These are phyloP conservation scores for Acacia pycnantha DNA, from an alignment of 331 rosid species.

Conservation along the genomic window DNA sequence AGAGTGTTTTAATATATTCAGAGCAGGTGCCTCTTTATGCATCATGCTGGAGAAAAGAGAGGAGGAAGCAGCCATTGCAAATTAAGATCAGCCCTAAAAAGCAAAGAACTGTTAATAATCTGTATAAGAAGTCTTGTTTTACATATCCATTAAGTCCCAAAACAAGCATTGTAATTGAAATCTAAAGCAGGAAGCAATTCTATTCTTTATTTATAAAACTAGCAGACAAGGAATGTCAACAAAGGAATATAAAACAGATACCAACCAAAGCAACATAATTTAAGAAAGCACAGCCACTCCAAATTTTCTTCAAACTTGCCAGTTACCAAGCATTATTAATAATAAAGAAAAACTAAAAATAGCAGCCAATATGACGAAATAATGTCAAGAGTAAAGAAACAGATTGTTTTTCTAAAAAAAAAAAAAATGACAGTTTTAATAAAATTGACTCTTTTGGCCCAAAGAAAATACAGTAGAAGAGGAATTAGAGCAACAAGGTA, in stretches of 20 bases:
- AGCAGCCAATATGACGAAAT: not conserved
- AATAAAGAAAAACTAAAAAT: not conserved
- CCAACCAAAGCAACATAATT: not conserved
- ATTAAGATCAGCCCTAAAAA: slow-evolving; percentile 24
- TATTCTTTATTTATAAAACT: slow-evolving; percentile 2
- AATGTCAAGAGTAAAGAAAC: slow-evolving; percentile 2
- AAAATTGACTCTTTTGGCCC: not conserved
- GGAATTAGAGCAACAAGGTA: not conserved
- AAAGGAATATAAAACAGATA: not conserved
- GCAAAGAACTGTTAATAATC: slow-evolving; percentile 14
- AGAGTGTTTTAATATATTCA: slow-evolving; percentile 30
- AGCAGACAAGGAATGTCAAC: slow-evolving; percentile 17
- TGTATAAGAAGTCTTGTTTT: not conserved
- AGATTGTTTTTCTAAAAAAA: not conserved
- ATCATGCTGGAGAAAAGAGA: slow-evolving; percentile 45
- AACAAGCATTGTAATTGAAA: not conserved
- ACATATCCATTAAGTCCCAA: not conserved
- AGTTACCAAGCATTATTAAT: not conserved
- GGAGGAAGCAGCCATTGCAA: slow-evolving; percentile 62
- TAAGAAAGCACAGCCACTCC: not conserved
- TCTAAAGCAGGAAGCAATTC: not conserved
- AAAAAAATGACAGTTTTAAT: not conserved
- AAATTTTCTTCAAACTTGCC: not conserved
- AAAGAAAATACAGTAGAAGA: not conserved
- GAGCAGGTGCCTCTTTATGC: slow-evolving; percentile 39